Evolutionary conservation across 78 protist species (phyloP).

Genomic region (Dictyostelium intermedium): DNA sequence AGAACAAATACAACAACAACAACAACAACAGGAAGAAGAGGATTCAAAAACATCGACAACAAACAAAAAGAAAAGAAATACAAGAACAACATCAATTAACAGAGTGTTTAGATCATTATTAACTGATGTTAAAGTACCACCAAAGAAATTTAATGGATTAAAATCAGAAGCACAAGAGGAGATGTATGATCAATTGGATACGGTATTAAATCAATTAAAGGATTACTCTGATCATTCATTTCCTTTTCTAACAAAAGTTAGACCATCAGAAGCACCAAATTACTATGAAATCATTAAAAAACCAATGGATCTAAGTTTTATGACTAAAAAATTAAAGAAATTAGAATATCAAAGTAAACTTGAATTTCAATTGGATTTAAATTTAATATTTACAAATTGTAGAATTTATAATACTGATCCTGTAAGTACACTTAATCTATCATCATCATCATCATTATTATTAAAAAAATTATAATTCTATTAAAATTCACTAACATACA

Average conservation of each 20-base stretch:
- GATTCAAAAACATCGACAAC: neutral
- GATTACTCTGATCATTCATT: conserved; percentile 44
- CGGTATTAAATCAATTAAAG: conserved; percentile 29
- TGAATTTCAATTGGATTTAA: conserved; percentile 78
- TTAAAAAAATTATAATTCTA: too few species aligned
- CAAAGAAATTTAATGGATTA: conserved; percentile 55
- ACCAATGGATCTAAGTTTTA: conserved; percentile 75
- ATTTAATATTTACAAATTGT: conserved; percentile 75
- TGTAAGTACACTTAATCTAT: too few species aligned
- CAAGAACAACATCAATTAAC: neutral
- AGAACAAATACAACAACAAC: neutral
- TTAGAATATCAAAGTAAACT: conserved; percentile 37
- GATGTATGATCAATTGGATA: conserved; percentile 65
- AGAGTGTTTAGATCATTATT: conserved; percentile 33
- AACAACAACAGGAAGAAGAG: neutral
- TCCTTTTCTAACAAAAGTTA: conserved; percentile 63
- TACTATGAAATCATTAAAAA: conserved; percentile 72
- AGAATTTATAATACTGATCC: conserved; percentile 81
- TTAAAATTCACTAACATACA: neutral
- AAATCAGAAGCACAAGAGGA: conserved; percentile 83
- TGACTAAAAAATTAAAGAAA: conserved; percentile 74
- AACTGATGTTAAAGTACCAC: conserved; percentile 26
- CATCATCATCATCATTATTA: too few species aligned
- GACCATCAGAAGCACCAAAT: conserved; percentile 71
- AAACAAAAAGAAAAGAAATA: neutral